Evolutionary conservation across 2,329 filamentous ascomycete genomes (phyloP).

Genomic region (Colletotrichum agaves): DNA sequence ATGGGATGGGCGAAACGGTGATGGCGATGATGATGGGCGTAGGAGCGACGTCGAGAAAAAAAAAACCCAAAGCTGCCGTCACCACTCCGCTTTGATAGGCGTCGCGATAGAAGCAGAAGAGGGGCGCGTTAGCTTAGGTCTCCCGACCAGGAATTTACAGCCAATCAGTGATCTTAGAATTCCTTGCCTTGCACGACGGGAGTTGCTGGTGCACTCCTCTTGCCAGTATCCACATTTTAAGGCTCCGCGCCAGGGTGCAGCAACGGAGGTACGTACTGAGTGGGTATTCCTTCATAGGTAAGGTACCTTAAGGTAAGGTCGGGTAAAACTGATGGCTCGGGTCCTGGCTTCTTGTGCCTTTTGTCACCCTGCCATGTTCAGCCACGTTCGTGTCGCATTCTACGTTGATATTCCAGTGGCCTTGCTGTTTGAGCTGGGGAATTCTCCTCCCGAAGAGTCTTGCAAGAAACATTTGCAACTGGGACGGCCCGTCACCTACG

Average conservation of each 20-base stretch:
- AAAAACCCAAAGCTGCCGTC: slow-evolving; percentile 26
- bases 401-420: background rate
- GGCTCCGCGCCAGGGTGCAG: slow-evolving; percentile 2
- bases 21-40: slow-evolving; percentile 49
- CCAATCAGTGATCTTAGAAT: slow-evolving; percentile 22
- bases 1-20: slow-evolving; percentile 46
- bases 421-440: background rate
- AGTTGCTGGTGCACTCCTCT: background rate
- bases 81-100: slow-evolving; percentile 23
- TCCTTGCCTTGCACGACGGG: background rate
- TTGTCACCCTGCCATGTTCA: too few species aligned
- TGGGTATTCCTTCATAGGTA: background rate
- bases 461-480: too few species aligned
- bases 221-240: slow-evolving; percentile 7
- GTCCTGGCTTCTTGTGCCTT: background rate
- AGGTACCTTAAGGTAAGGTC: too few species aligned
- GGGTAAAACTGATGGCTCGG: background rate
- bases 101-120: slow-evolving; percentile 30
- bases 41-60: slow-evolving; percentile 27
- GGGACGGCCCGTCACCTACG: too few species aligned
- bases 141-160: slow-evolving; percentile 4
- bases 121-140: slow-evolving; percentile 32
- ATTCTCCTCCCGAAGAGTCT: too few species aligned
- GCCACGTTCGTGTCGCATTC: too few species aligned
- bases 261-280: background rate